Base-by-base conservation (phyloP, 148 eudicot species). In the Chenopodium quinoa region DNA sequence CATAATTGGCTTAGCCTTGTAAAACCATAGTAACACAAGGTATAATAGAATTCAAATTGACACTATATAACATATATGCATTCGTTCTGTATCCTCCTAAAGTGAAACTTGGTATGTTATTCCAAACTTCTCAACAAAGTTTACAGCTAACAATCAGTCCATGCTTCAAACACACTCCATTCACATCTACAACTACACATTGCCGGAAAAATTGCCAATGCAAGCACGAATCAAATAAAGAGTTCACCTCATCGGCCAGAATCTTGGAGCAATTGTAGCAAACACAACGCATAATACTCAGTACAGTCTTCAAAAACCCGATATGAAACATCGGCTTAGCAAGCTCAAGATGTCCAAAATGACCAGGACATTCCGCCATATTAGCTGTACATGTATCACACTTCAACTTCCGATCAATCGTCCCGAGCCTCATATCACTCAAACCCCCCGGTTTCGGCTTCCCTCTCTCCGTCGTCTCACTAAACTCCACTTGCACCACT, bases 281-380 rank as follows among this genome's bases (percentile, higher is more conserved):
- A 71, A 96, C 98, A 71, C 98, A 92, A 20, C 99, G 93, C 92
- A 96, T 87, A 44, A 94, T 90, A 71, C 92, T 92, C n/a, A 96
- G 93, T 29, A 97, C 98, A 14, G 96, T 94, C 88, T 97, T 97
- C 84, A 97, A 4, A 78, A 97, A 97, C 2, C 98, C 98, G 32
- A 97, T 91, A 73, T 97, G 99, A 83, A 87, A 97, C 98, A 97
- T 94, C 9, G 99, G 99, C 78, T 97, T 97, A 1, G 99, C 99
- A 5, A 97, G 96, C 94, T 97, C 99, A 44, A 97, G 94, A 80
- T 97, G 99, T 7, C 99, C 99, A 74, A 97, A 97, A 76, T 97
- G 99, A 22, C 99, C 99, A 5, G 99, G 98, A 74, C 99, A 97
- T 81, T 97, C 99, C 0, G 98, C 97, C 99, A 94, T 97, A 31